Base-by-base conservation (phyloP, 73 alveolate species). In the Paraurostyla sp. region DNA sequence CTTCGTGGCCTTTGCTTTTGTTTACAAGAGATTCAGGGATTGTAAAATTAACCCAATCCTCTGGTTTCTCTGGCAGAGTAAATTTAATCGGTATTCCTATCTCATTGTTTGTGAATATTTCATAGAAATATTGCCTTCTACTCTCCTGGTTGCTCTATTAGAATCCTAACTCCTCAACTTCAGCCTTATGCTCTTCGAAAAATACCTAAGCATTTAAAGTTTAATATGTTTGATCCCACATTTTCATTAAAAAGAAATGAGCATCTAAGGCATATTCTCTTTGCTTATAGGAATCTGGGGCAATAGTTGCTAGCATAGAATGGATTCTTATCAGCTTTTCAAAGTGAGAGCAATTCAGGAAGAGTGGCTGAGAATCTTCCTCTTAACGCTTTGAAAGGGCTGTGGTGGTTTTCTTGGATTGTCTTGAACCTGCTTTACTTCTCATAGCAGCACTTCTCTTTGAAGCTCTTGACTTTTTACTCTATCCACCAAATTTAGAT, bases 281-380 rank as follows among this genome's bases (percentile, higher is more conserved):
- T 63, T 97, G 92, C 50, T 95, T 94, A 90, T 96, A 94, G 80
- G 97, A 90, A 30, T 87, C 94, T 22, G 93, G 96, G 1, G 99
- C 97, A 32, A 98, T 93, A 82, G 92, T 95, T 0, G 99, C 98
- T 48, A 98, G 92, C 99, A 98, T 97, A 38, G 97, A 95, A 85
- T 98, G 99, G 46, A 98, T 97, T 86, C 99, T 95, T 83, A 98
- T 93, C 43, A 98, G 91, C 71, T 98, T 94, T 45, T 98, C 99
- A 90, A 91, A 96, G 85, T 98, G 99, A 50, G 98, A 96, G 65
- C 97, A 84, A 91, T 97, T 98, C 90, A 98, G 83, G 88, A 92
- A 94, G 54, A 92, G 92, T 30, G 99, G 99, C 62, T 98, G 95
- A 18, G 99, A 96, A 48, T 98, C 99, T 80, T 97, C 99, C 83